phyloP scores from a whole-genome alignment of 257 asterid species.

The Solanum commersonii region DNA sequence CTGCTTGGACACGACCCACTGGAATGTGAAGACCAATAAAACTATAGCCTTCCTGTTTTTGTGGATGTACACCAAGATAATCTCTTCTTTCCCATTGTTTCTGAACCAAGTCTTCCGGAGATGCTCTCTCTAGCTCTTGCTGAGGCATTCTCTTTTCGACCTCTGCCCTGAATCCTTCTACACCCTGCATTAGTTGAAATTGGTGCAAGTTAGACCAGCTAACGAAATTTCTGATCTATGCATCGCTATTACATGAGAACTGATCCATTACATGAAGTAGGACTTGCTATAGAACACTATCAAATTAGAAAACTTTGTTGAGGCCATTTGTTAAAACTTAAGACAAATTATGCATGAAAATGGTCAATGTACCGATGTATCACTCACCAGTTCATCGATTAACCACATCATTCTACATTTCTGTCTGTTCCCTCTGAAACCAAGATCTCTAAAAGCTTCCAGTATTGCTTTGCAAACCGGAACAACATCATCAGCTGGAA shows the following conservation, averaged over 20 bases:
- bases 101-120: constrained; percentile 63
- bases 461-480: constrained; percentile 76
- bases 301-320: not conserved
- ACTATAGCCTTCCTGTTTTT: constrained; percentile 74
- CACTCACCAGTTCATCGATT: constrained; percentile 92
- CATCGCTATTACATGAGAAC: not conserved
- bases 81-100: constrained; percentile 80
- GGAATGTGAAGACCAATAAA: constrained; percentile 85
- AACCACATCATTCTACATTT: constrained; percentile 98
- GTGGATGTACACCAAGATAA: constrained; percentile 72
- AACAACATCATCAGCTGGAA: constrained; percentile 71
- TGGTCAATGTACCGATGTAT: not conserved
- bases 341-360: not conserved
- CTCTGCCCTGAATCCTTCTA: constrained; percentile 82
- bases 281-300: not conserved
- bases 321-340: not conserved
- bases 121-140: constrained; percentile 46
- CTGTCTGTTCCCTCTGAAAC: constrained; percentile 87
- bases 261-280: not conserved
- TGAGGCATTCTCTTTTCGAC: constrained; percentile 80
- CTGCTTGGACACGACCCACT: constrained; percentile 84
- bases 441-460: constrained; percentile 90
- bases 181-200: constrained; percentile 39
- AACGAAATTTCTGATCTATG: no score
- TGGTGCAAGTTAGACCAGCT: not conserved